A percentile compares a stretch with the other conserved stretches of the same genome.
Conservation (phyloP, 192 early-diverging fungal species). For the Umbelopsis sp. region DNA sequence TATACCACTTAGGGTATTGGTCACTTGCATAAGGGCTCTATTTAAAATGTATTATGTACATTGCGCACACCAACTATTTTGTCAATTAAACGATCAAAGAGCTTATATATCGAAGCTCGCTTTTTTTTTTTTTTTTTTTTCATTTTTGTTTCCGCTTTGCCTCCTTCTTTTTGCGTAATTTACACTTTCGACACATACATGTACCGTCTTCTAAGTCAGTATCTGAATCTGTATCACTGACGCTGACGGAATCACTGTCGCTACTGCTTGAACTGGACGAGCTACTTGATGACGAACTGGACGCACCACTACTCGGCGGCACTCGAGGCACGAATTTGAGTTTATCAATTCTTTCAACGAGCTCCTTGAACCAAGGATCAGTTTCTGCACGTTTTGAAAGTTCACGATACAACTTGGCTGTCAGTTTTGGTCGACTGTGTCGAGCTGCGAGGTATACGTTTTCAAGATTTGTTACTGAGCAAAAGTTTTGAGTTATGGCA, state of each 20-base stretch:
- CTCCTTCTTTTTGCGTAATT: slow-evolving; percentile 50
- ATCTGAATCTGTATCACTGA: slow-evolving; percentile 46
- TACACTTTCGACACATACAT: slow-evolving; percentile 62
- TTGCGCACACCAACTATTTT: not conserved
- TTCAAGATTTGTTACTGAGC: slow-evolving; percentile 67
- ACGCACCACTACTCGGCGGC: slow-evolving; percentile 44
- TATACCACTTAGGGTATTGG: not conserved
- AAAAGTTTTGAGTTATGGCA: slow-evolving; percentile 83
- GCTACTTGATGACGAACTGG: slow-evolving; percentile 25
- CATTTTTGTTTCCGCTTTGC: not conserved
- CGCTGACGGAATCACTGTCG: slow-evolving; percentile 13
- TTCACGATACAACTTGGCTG: slow-evolving; percentile 44
- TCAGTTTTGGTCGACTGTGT: slow-evolving; percentile 53
- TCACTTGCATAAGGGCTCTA: not conserved
- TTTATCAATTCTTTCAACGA: slow-evolving; percentile 43
- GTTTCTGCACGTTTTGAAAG: slow-evolving; percentile 39
- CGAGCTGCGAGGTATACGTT: slow-evolving; percentile 68
- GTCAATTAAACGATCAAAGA: not conserved
- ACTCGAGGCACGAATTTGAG: slow-evolving; percentile 46
- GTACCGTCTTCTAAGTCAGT: slow-evolving; percentile 50
- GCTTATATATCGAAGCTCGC: not conserved
- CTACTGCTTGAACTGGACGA: slow-evolving; percentile 17
- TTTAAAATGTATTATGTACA: not conserved
- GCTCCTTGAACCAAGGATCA: slow-evolving; percentile 34
- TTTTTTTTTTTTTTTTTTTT: not conserved